Evolutionary conservation across 2,329 filamentous ascomycete genomes (phyloP), one percentile per base, ranked within the genome.

Genomic region (Claviceps pusilla): DNA sequence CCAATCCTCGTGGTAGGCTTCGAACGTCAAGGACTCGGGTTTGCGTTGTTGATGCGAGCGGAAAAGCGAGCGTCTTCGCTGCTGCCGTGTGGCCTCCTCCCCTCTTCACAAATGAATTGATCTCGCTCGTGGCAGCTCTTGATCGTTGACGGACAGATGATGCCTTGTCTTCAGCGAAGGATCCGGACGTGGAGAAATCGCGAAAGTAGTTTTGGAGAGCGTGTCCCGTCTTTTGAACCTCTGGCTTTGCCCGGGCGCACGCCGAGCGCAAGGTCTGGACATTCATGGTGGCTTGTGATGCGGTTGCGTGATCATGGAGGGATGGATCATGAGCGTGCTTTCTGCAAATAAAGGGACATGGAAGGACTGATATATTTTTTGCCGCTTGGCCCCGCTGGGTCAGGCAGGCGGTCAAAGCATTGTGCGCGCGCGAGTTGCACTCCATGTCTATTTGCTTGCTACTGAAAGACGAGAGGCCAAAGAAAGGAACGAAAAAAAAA

Each of bases 21-120:
- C 63, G 66, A 54, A 74, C 60, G 54, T 71, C 69, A 49, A 75
- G 64, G 16, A 74, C 61, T 55, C 66, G 70, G 29, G 67, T 65
- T 41, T 58, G 57, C 14, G 60, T 59, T 16, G 55, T 31, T 4
- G 53, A 45, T 29, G 47, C 31, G 35, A 41, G 45, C 35, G 48
- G 43, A 4, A 41, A 41, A 24, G 37, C 57, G 48, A 31, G 31
- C 51, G 52, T 14, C 39, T 16, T 41, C 14, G 39, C 39, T 41
- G 39, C 14, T 41, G 46, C 49, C 39, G 51, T 28, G 19, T 12
- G 4, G 7, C 41, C 5, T 12, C 16, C 9, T 16, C 47, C 31
- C 10, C 57, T 56, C 51, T 58, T 63, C 31, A 65, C 59, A 35
- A 71, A 54, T 43, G 63, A 61, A 43, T 61, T 66, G 54, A 71